These are phyloP conservation scores for grape (Vitis vinifera) DNA, from an alignment of 164 flowering plant species.

Conservation along the genomic window DNA sequence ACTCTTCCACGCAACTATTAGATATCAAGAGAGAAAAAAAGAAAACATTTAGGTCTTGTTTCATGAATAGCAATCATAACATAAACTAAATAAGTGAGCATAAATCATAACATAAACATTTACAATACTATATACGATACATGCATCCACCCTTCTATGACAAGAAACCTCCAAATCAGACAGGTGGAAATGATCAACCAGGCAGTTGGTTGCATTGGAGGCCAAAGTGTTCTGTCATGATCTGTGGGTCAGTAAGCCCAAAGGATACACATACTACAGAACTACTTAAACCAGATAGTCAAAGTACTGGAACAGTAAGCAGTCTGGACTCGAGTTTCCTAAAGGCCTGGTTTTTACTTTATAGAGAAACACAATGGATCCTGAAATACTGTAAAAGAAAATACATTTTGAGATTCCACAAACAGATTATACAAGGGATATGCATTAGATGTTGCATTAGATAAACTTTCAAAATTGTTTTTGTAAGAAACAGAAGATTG, in stretches of 20 bases:
- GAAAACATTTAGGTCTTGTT: neutral
- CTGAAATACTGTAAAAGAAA: neutral
- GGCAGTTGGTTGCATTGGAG: neutral
- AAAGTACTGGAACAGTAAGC: neutral
- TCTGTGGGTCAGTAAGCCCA: neutral
- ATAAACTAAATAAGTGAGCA: neutral
- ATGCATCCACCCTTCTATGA: neutral
- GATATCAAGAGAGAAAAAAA: neutral
- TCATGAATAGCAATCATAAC: neutral
- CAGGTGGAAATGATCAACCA: neutral
- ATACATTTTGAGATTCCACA: too few relatives aligned
- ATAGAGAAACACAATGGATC: neutral
- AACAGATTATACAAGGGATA: neutral
- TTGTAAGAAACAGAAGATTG: neutral
- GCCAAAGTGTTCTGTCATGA: neutral
- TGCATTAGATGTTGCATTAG: neutral
- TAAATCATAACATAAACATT: neutral
- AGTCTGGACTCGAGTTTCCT: neutral
- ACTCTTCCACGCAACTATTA: constrained; percentile 91
- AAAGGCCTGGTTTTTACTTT: neutral
- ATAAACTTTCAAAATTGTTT: neutral
- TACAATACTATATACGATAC: neutral
- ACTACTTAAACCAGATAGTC: neutral
- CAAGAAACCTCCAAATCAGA: neutral
- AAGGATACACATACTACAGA: neutral